These are phyloP conservation scores for Quercus tomentella DNA, from an alignment of 331 rosid species.

Conservation along the genomic window DNA sequence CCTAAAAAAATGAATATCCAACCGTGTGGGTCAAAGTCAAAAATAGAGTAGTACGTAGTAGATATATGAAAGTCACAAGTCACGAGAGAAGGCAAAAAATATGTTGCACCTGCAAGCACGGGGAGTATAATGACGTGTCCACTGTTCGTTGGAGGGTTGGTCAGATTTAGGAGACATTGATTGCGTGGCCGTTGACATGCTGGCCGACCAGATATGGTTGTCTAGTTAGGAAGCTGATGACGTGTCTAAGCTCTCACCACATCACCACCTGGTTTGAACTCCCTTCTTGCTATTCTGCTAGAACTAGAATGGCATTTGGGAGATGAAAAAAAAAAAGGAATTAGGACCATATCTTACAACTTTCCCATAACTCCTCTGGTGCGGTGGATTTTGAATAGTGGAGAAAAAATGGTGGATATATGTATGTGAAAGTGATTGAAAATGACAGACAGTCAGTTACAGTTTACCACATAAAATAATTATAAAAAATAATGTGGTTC, in stretches of 20 bases:
- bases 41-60: not conserved
- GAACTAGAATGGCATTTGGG: too few species aligned
- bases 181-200: constrained; percentile 12
- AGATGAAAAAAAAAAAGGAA: too few species aligned
- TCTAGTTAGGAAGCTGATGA: not conserved
- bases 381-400: too few species aligned
- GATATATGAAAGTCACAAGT: not conserved
- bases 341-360: too few species aligned
- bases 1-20: not conserved
- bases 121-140: not conserved
- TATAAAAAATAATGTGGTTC: too few species aligned
- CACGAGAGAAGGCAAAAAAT: not conserved
- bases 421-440: too few species aligned
- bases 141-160: not conserved
- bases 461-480: fast-evolving
- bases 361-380: too few species aligned
- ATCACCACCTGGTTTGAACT: not conserved
- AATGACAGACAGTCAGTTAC: fast-evolving
- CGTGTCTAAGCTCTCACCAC: not conserved
- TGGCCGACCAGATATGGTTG: not conserved
- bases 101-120: not conserved
- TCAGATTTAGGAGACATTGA: not conserved
- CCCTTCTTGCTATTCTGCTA: not conserved
- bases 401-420: too few species aligned
- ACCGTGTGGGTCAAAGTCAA: not conserved